Conservation (phyloP, 768 basidiomycete genomes). For the Boletus pseudopeckii region DNA sequence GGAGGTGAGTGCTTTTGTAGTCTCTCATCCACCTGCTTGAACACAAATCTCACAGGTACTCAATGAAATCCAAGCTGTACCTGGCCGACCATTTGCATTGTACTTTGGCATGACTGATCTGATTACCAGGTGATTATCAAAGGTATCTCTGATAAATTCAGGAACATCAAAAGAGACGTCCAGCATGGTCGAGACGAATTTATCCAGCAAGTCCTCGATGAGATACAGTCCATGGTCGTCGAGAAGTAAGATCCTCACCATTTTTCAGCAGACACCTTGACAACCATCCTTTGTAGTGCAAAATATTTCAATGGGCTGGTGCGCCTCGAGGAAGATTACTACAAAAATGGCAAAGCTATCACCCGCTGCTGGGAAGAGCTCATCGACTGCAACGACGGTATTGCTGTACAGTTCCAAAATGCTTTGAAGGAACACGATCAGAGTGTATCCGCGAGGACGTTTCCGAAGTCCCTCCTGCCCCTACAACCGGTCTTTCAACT, state of each 20-base stretch:
- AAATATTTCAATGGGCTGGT: slow-evolving; percentile 52
- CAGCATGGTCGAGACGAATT: slow-evolving; percentile 44
- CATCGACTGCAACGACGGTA: slow-evolving; percentile 37
- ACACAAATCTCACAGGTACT: slow-evolving; percentile 38
- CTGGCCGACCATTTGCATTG: not conserved
- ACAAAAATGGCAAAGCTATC: slow-evolving; percentile 39
- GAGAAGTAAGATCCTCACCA: slow-evolving; percentile 21
- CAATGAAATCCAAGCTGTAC: slow-evolving; percentile 47
- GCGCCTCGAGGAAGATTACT: slow-evolving; percentile 54
- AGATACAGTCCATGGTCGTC: slow-evolving; percentile 41
- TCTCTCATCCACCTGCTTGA: not conserved
- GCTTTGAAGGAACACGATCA: slow-evolving; percentile 49
- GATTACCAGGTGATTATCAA: slow-evolving; percentile 43
- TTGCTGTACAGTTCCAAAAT: slow-evolving; percentile 34
- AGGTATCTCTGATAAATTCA: slow-evolving; percentile 47
- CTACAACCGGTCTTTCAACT: slow-evolving; percentile 19
- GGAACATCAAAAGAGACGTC: slow-evolving; percentile 44
- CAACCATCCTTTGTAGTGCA: slow-evolving; percentile 34
- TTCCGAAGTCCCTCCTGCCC: slow-evolving; percentile 45
- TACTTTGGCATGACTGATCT: slow-evolving; percentile 14
- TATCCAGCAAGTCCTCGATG: slow-evolving; percentile 42
- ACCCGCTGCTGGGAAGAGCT: slow-evolving; percentile 41
- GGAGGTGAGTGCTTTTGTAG: slow-evolving; percentile 33
- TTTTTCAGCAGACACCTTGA: slow-evolving; percentile 2
- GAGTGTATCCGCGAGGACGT: slow-evolving; percentile 45